Conservation (phyloP, 2,329 filamentous ascomycete species). For the Fusarium irregulare region DNA sequence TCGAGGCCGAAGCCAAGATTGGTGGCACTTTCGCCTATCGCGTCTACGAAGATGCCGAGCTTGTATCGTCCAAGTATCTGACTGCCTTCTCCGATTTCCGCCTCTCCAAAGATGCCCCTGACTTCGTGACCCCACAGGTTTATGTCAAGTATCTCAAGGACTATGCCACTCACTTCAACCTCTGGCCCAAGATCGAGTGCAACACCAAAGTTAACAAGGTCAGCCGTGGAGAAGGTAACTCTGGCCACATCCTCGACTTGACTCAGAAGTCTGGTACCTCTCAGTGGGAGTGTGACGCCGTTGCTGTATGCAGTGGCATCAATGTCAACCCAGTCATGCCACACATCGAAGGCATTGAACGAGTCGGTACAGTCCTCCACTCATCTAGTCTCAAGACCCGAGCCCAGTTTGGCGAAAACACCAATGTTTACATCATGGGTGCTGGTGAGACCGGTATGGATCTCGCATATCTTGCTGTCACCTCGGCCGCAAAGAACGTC, state of each 20-base stretch:
- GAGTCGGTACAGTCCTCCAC: slow-evolving; percentile 53
- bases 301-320: slow-evolving; percentile 59
- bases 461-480: slow-evolving; percentile 58
- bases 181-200: slow-evolving; percentile 54
- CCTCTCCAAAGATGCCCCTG: slow-evolving; percentile 54
- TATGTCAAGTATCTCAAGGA: slow-evolving; percentile 58
- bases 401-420: slow-evolving; percentile 54
- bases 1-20: slow-evolving; percentile 57
- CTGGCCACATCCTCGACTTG: slow-evolving; percentile 31
- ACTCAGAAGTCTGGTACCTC: slow-evolving; percentile 6
- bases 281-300: slow-evolving; percentile 56
- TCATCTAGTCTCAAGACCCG: slow-evolving; percentile 57
- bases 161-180: slow-evolving; percentile 54
- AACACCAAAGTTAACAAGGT: slow-evolving; percentile 49
- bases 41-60: slow-evolving; percentile 61
- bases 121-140: slow-evolving; percentile 56
- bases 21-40: slow-evolving; percentile 62
- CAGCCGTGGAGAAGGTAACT: slow-evolving; percentile 15
- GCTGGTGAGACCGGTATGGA: slow-evolving; percentile 61
- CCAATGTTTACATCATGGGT: slow-evolving; percentile 57
- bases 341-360: slow-evolving; percentile 53
- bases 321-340: slow-evolving; percentile 57
- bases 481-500: slow-evolving; percentile 55
- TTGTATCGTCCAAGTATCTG: slow-evolving; percentile 63
- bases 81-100: slow-evolving; percentile 64